Base-by-base conservation (phyloP, 352 stramenopile genomes). In the Plasmopara halstedii region DNA sequence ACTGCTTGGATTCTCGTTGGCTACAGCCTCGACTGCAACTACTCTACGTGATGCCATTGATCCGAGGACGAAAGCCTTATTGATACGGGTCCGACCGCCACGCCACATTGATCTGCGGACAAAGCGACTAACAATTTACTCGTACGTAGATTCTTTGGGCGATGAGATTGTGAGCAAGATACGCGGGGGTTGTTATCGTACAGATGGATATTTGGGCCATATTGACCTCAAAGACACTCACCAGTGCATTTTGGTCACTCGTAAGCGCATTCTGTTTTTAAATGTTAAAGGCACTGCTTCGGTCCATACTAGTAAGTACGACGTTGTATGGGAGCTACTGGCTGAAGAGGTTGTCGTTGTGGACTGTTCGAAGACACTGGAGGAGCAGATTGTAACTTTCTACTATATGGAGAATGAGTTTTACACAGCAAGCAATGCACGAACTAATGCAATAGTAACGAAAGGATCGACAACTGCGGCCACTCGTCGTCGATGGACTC, bases 81-180 rank as follows among this genome's bases (percentile, higher is more conserved):
- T 94, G 6, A 74, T 88, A 48, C 80, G 80, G 25, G 70, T 73
- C 26, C 78, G 83, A 6, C 83, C 83, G 5, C 83, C 83, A 27
- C 78, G 83, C 3, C 72, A 88, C 51, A 91, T 94, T 43, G 73
- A 92, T 46, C 32, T 85, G 17, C 76, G 79, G n/a, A 91, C 80
- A 13, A 73, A 84, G 33, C 46, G 68, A 8, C 63, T 94, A 4
- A 94, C 88, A 37, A 68, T 85, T 2, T 94, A 90, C 42, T 94
- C 83, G 27, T 94, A 91, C 42, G 73, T 94, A 19, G 78, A 94
- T 43, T 87, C 83, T 2, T 68, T 88, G n/a, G 83, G 83, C 1
- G 83, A 94, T 58, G 83, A 94, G 44, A 81, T 94, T 40, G 78
- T 92, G 26, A 65, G 76, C 34, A 89, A 87, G 39, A 67, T 94